Evolutionary conservation across 768 basidiomycete species (phyloP).

Genomic region (Exidia glandulosa): DNA sequence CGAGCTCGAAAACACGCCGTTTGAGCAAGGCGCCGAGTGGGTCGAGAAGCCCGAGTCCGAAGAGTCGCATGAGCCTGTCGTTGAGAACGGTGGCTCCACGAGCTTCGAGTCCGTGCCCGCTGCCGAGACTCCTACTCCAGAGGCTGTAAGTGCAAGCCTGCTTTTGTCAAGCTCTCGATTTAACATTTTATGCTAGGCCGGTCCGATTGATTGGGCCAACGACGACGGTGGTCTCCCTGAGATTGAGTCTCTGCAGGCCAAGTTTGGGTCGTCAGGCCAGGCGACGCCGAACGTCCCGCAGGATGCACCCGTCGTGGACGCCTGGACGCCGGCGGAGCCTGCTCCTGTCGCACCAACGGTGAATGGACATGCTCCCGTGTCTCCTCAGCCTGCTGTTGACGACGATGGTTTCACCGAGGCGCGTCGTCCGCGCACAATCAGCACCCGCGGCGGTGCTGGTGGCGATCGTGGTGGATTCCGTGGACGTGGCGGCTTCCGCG

Average conservation of each 20-base stretch:
- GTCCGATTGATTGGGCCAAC: conserved; percentile 66
- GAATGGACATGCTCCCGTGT: not conserved
- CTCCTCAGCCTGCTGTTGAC: conserved; percentile 22
- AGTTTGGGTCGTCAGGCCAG: conserved; percentile 63
- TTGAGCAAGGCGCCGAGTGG: conserved; percentile 47
- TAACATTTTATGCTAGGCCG: not conserved
- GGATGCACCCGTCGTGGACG: conserved; percentile 17
- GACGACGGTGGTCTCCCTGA: conserved; percentile 73
- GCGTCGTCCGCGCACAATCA: conserved; percentile 15
- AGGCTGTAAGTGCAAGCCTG: not conserved
- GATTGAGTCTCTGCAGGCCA: conserved; percentile 63
- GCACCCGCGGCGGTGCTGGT: conserved; percentile 5
- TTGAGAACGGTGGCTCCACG: conserved; percentile 11
- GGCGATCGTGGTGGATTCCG: conserved; percentile 25
- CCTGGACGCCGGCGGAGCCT: conserved; percentile 12
- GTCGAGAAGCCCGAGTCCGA: conserved; percentile 41
- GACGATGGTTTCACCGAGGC: conserved; percentile 49
- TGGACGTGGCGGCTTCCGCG: conserved; percentile 27
- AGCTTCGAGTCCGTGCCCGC: conserved; percentile 13
- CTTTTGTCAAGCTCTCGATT: not conserved
- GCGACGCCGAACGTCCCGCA: conserved; percentile 40
- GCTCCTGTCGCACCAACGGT: not conserved
- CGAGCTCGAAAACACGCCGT: conserved; percentile 47
- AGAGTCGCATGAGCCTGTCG: conserved; percentile 22
- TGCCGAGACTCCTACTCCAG: not conserved